Evolutionary conservation across 2,329 filamentous ascomycete species (phyloP).

Genomic region (Penicillium sp.): DNA sequence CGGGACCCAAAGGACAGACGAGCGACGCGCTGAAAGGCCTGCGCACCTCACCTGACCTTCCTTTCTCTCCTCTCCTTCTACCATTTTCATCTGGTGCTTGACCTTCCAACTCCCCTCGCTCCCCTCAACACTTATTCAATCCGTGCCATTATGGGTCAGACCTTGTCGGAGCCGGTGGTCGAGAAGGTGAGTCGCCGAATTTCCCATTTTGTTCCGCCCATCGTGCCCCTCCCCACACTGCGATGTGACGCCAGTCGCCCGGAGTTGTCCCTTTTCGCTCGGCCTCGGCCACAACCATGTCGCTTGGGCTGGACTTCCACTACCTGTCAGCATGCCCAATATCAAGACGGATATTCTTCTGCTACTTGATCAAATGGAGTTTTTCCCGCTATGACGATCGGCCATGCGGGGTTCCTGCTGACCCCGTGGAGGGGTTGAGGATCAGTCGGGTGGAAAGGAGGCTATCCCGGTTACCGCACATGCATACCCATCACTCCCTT

Average conservation of each 20-base stretch:
- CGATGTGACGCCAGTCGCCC: conserved; percentile 10
- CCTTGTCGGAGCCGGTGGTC: conserved; percentile 96
- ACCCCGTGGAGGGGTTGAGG: conserved; percentile 17
- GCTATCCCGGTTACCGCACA: conserved; percentile 2
- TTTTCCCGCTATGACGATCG: conserved; percentile 24
- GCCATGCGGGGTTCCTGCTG: conserved; percentile 22
- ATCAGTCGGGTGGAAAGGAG: conserved; percentile 8
- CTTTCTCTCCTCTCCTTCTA: conserved; percentile 27
- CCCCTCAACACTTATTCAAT: conserved; percentile 24
- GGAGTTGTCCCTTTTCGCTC: conserved; percentile 18
- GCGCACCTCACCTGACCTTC: conserved; percentile 31
- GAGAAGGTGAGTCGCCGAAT: conserved; percentile 76
- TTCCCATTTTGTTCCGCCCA: conserved; percentile 12
- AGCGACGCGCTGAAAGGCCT: conserved; percentile 29
- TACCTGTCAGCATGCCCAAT: neutral
- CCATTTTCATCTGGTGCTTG: conserved; percentile 23
- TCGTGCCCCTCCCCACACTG: conserved; percentile 31
- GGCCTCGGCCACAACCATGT: conserved; percentile 5
- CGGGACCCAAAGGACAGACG: conserved; percentile 20
- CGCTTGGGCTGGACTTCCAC: conserved; percentile 9
- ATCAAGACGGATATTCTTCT: neutral
- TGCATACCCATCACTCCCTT: neutral
- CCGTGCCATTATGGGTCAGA: conserved; percentile 82
- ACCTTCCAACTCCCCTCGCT: conserved; percentile 17
- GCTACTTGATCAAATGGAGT: neutral